These are phyloP conservation scores for Stellera chamaejasme DNA, from an alignment of 345 rosid species.

Conservation along the genomic window DNA sequence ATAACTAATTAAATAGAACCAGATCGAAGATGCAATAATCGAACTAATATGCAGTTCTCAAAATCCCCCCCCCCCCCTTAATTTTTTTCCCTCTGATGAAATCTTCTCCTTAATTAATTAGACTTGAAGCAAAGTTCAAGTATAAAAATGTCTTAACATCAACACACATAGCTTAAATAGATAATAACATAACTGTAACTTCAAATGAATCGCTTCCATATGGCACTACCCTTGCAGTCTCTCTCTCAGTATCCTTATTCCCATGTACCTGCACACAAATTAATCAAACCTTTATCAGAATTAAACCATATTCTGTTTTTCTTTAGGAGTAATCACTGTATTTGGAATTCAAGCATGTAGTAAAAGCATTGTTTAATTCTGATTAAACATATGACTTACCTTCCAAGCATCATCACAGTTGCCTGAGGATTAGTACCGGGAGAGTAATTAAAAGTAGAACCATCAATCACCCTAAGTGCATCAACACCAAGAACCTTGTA, in stretches of 20 bases:
- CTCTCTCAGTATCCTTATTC: constrained; percentile 33
- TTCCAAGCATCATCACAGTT: constrained; percentile 98
- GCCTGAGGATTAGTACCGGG: constrained; percentile 98
- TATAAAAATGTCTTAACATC: no score
- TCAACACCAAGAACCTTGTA: constrained; percentile 61
- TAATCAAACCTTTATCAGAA: neutral
- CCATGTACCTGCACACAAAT: constrained; percentile 48
- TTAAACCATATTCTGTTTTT: neutral
- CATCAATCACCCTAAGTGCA: constrained; percentile 61
- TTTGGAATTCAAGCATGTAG: neutral
- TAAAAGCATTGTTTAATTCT: neutral
- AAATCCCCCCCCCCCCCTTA: no score
- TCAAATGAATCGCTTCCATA: no score
- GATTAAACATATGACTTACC: constrained; percentile 25
- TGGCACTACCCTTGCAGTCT: constrained; percentile 16
- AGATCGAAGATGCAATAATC: no score
- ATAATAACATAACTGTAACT: no score
- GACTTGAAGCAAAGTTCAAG: no score
- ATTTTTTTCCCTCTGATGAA: no score
- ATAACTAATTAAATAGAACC: no score
- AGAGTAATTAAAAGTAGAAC: constrained; percentile 61
- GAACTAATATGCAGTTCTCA: no score
- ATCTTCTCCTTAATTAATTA: no score
- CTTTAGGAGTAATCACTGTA: neutral
- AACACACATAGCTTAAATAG: no score